A percentile compares a stretch with the other conserved stretches of the same genome.
Evolutionary conservation across 768 basidiomycete species (phyloP).

Genomic region (Pleurotus sapidus): DNA sequence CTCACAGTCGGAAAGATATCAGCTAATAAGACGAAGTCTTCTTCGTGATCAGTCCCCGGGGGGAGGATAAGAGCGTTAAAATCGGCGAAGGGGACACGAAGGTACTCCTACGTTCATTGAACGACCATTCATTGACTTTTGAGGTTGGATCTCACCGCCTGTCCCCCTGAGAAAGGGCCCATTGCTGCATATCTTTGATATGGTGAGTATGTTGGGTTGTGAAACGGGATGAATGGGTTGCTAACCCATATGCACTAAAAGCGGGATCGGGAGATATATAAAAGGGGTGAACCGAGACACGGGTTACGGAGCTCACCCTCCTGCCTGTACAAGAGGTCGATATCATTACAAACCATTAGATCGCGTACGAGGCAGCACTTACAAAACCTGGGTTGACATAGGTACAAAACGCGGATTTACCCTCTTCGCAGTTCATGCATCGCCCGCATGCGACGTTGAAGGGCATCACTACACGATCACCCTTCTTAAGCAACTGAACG

Average conservation of each 20-base stretch:
- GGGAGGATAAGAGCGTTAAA: slow-evolving; percentile 55
- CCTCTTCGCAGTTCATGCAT: slow-evolving; percentile 54
- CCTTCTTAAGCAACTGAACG: slow-evolving; percentile 44
- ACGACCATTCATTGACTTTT: not conserved
- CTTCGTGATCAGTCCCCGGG: slow-evolving; percentile 50
- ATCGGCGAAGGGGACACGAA: slow-evolving; percentile 55
- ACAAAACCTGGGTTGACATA: slow-evolving; percentile 58
- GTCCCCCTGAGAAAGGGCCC: slow-evolving; percentile 54
- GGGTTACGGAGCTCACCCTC: slow-evolving; percentile 30
- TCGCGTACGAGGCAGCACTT: slow-evolving; percentile 16
- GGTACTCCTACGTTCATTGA: slow-evolving; percentile 38
- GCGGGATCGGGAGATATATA: too few species aligned
- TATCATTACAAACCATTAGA: too few species aligned
- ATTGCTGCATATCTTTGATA: slow-evolving; percentile 46
- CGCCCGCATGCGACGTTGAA: slow-evolving; percentile 60
- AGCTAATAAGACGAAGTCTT: slow-evolving; percentile 53
- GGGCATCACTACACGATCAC: slow-evolving; percentile 59
- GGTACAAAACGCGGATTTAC: slow-evolving; percentile 53
- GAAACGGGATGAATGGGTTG: not conserved
- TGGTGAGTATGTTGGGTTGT: not conserved
- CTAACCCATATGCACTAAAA: slow-evolving; percentile 45
- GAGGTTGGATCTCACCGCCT: slow-evolving; percentile 32
- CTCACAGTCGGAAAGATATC: slow-evolving; percentile 56
- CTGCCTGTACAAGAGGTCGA: slow-evolving; percentile 28
- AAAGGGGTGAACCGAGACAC: too few species aligned